A percentile compares a stretch with the other conserved stretches of the same genome.
Conservation (phyloP, 108 stramenopile genomes). For the Asterionellopsis glacialis region DNA sequence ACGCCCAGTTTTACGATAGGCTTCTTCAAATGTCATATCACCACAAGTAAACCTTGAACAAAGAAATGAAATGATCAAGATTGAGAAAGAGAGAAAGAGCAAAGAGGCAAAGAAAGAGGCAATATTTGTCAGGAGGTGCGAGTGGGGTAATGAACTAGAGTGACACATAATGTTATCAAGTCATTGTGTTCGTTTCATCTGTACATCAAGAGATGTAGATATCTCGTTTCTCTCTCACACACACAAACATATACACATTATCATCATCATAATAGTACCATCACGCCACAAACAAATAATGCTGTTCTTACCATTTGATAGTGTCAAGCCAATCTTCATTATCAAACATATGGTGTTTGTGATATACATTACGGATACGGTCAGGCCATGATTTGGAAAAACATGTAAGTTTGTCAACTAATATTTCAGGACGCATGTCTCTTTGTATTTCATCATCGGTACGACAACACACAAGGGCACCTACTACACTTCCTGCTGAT, state of each 20-base stretch:
- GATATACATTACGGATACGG: slow-evolving; percentile 38
- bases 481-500: slow-evolving; percentile 91
- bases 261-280: too few species aligned
- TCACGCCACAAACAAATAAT: too few species aligned
- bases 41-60: slow-evolving; percentile 61
- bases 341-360: slow-evolving; percentile 64
- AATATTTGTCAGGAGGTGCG: too few species aligned
- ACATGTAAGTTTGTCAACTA: slow-evolving; percentile 50
- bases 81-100: not conserved
- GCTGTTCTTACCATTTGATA: slow-evolving; percentile 55
- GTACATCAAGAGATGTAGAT: too few species aligned
- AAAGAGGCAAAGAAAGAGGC: too few species aligned
- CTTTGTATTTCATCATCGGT: slow-evolving; percentile 84
- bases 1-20: slow-evolving; percentile 94
- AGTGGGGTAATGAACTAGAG: too few species aligned
- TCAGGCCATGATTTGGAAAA: slow-evolving; percentile 69
- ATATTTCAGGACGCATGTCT: slow-evolving; percentile 58
- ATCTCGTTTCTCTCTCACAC: too few species aligned
- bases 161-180: too few species aligned
- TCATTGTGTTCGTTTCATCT: too few species aligned
- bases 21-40: slow-evolving; percentile 93
- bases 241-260: too few species aligned
- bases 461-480: slow-evolving; percentile 88
- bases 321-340: slow-evolving; percentile 68
- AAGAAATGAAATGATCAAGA: slow-evolving; percentile 24